Conservation (phyloP, 2,329 filamentous ascomycete species). For the Alternaria longipes region DNA sequence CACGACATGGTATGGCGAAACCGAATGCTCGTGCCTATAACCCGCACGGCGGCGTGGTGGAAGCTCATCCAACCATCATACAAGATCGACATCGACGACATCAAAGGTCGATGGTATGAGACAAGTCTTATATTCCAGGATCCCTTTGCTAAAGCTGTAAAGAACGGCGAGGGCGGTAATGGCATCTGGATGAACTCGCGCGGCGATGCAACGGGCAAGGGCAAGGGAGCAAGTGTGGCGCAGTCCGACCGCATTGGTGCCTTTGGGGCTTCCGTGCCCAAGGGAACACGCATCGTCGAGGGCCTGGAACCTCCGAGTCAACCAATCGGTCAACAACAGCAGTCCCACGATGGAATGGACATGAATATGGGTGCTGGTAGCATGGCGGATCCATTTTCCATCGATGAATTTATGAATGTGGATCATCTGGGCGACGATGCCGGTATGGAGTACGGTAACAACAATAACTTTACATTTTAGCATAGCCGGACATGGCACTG, state of each 20-base stretch:
- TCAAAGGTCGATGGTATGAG: constrained; percentile 71
- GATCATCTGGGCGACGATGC: constrained; percentile 46
- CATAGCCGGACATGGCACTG: not conserved
- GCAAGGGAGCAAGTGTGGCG: constrained; percentile 38
- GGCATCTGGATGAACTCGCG: constrained; percentile 60
- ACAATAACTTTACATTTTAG: constrained; percentile 12
- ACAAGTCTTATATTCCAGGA: constrained; percentile 58
- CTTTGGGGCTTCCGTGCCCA: constrained; percentile 54
- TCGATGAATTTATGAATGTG: constrained; percentile 57
- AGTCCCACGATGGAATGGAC: constrained; percentile 24
- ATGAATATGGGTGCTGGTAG: constrained; percentile 15
- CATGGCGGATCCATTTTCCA: constrained; percentile 23
- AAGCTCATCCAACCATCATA: constrained; percentile 49
- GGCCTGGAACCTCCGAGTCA: constrained; percentile 43
- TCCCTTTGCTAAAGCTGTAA: constrained; percentile 43
- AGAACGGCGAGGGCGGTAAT: constrained; percentile 54
- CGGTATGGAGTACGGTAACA: constrained; percentile 24
- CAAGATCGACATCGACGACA: constrained; percentile 56
- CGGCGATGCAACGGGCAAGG: constrained; percentile 49
- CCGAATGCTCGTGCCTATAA: constrained; percentile 51
- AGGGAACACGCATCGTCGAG: constrained; percentile 50
- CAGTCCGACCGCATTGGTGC: constrained; percentile 52
- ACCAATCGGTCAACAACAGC: constrained; percentile 18
- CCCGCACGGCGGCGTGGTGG: constrained; percentile 54
- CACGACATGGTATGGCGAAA: constrained; percentile 63